phyloP scores from a whole-genome alignment of 176 grass and related monocot genomes.

The Oryza nivara region DNA sequence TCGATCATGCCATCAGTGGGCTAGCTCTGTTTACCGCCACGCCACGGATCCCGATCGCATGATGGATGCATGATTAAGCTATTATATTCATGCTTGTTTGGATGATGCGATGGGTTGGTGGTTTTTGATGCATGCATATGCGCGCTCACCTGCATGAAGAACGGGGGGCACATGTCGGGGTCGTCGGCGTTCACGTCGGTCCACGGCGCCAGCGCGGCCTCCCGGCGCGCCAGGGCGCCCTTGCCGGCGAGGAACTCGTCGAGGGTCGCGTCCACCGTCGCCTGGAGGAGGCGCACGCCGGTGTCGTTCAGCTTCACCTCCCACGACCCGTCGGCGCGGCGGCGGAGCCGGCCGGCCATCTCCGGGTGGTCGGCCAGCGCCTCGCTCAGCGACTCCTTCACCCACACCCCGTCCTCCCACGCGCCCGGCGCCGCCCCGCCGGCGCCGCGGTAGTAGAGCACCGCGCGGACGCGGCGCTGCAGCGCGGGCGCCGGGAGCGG shows the following conservation, averaged over 20 bases:
- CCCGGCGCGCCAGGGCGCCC: constrained; percentile 6
- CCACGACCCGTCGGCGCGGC: constrained; percentile 60
- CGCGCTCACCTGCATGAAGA: constrained; percentile 64
- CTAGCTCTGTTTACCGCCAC: neutral
- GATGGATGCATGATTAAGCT: neutral
- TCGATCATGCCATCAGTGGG: neutral
- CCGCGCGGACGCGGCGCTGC: constrained; percentile 55
- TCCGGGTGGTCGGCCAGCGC: constrained; percentile 63
- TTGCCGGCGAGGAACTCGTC: constrained; percentile 57
- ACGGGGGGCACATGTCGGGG: constrained; percentile 62
- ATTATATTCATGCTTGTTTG: neutral
- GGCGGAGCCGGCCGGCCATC: constrained; percentile 71
- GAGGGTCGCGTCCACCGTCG: constrained; percentile 63
- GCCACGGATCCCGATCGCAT: neutral
- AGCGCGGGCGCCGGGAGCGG: constrained; percentile 29
- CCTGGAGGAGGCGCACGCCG: constrained; percentile 66
- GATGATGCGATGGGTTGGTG: neutral
- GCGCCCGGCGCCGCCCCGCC: constrained; percentile 36
- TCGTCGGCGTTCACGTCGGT: constrained; percentile 44
- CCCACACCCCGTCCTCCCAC: constrained; percentile 55
- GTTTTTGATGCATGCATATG: neutral
- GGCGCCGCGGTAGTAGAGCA: constrained; percentile 73
- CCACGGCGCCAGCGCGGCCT: constrained; percentile 68
- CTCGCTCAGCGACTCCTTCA: constrained; percentile 70
- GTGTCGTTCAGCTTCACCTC: constrained; percentile 86